These are phyloP conservation scores for Xylaria polymorpha DNA, from an alignment of 2,329 filamentous ascomycete species.

Conservation along the genomic window DNA sequence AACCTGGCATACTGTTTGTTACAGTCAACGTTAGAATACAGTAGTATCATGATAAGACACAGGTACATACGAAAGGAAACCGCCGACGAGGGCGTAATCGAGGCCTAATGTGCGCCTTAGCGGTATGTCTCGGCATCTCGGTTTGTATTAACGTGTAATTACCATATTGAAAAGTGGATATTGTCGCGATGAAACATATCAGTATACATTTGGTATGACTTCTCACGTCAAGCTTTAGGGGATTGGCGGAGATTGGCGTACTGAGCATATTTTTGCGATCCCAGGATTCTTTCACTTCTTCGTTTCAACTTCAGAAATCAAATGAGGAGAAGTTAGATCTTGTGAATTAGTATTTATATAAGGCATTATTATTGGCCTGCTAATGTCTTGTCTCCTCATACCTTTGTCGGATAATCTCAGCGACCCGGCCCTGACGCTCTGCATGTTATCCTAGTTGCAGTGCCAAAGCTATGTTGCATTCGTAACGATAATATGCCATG, in stretches of 20 bases:
- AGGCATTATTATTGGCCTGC: constrained; percentile 19
- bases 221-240: constrained; percentile 46
- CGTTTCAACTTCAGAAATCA: background rate
- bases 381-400: background rate
- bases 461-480: constrained; percentile 11
- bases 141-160: background rate
- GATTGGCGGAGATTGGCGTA: constrained; percentile 47
- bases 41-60: background rate
- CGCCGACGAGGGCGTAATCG: constrained; percentile 52
- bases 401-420: constrained; percentile 22
- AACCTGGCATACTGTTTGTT: constrained; percentile 49
- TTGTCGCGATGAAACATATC: constrained; percentile 48
- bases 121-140: background rate
- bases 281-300: constrained; percentile 6
- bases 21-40: background rate
- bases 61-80: constrained; percentile 47
- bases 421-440: background rate
- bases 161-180: constrained; percentile 52
- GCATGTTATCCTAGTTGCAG: constrained; percentile 10
- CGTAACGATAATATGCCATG: background rate
- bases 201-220: constrained; percentile 48
- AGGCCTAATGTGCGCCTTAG: constrained; percentile 41
- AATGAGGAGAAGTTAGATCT: background rate
- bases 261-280: constrained; percentile 37
- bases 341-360: background rate